A percentile compares a stretch with the other conserved stretches of the same genome.
phyloP scores from a whole-genome alignment of 257 asterid genomes.

The Nicotiana attenuata region DNA sequence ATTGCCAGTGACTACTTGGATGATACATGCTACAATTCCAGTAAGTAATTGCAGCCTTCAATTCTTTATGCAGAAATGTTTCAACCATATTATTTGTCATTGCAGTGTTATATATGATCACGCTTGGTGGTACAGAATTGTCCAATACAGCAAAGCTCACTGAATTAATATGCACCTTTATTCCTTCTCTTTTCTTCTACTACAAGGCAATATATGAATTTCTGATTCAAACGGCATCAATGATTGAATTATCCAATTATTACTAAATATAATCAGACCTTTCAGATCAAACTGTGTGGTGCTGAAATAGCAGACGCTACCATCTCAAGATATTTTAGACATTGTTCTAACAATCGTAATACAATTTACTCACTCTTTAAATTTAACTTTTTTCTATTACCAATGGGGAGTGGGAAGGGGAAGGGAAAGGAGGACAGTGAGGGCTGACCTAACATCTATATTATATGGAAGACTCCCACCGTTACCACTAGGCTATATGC shows the following conservation, averaged over 20 bases:
- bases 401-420: not conserved
- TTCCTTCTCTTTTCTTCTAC: not conserved
- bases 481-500: not conserved
- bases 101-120: not conserved
- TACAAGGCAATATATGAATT: not conserved
- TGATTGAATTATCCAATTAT: not conserved
- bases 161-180: not conserved
- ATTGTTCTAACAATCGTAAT: not conserved
- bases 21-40: not conserved
- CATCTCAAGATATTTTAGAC: not conserved
- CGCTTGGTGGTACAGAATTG: not conserved
- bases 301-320: not conserved
- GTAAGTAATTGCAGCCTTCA: not conserved
- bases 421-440: not conserved
- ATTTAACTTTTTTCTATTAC: not conserved
- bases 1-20: not conserved
- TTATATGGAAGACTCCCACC: not conserved
- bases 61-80: not conserved
- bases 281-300: not conserved
- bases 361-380: not conserved
- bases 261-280: not conserved
- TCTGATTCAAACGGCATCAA: not conserved
- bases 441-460: not conserved
- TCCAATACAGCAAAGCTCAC: not conserved
- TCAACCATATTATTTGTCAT: not conserved